phyloP scores from a whole-genome alignment of 1,284 basidiomycete genomes.

The Phaffia rhodozyma region DNA sequence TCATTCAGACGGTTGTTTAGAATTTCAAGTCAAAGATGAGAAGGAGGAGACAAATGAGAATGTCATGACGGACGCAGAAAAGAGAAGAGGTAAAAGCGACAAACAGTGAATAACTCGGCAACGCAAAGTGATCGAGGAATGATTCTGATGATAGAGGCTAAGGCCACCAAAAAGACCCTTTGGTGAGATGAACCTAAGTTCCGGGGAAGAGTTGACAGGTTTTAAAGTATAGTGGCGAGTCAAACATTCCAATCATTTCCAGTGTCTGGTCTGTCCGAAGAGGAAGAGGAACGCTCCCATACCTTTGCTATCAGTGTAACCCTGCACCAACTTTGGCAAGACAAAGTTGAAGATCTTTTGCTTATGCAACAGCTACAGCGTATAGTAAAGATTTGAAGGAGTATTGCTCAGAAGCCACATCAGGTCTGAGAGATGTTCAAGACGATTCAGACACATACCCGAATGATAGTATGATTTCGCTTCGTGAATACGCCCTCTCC shows the following conservation, averaged over 20 bases:
- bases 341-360: slow-evolving; percentile 70
- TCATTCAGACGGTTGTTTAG: slow-evolving; percentile 3
- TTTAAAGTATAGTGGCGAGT: background rate
- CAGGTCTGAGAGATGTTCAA: background rate
- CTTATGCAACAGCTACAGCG: slow-evolving; percentile 57
- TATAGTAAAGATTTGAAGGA: background rate
- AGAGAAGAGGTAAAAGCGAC: background rate
- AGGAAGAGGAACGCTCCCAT: background rate
- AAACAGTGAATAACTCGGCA: slow-evolving; percentile 49
- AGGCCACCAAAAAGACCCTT: slow-evolving; percentile 66
- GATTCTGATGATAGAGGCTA: slow-evolving; percentile 67
- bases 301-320: slow-evolving; percentile 36
- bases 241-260: background rate
- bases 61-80: background rate
- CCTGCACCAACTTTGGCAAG: slow-evolving; percentile 60
- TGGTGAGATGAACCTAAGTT: slow-evolving; percentile 42
- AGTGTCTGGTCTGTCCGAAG: slow-evolving; percentile 32
- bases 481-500: slow-evolving; percentile 56
- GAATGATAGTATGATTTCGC: slow-evolving; percentile 59
- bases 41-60: background rate
- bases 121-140: slow-evolving; percentile 64
- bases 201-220: background rate
- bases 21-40: background rate
- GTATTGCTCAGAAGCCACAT: background rate
- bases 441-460: slow-evolving; percentile 41